These are phyloP conservation scores for Globisporangium megalacanthum DNA, from an alignment of 352 stramenopile species.

Conservation along the genomic window DNA sequence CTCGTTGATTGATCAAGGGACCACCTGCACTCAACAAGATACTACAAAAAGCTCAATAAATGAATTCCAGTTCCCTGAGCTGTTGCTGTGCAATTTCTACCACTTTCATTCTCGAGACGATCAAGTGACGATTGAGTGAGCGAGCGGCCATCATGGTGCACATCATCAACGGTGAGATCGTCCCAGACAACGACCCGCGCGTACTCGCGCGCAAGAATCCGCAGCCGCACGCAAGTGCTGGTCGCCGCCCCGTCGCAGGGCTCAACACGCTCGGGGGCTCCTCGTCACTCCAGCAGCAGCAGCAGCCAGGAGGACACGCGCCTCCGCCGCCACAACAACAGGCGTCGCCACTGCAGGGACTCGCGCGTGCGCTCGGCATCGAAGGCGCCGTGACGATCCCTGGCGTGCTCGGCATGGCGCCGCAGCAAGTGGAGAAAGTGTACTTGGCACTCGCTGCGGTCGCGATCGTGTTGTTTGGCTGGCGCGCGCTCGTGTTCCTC, in stretches of 20 bases:
- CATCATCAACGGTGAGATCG: slow-evolving; percentile 88
- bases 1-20: too few species aligned
- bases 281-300: slow-evolving; percentile 2
- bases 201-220: slow-evolving; percentile 28
- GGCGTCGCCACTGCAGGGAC: slow-evolving; percentile 35
- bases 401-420: slow-evolving; percentile 44
- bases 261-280: slow-evolving; percentile 16
- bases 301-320: neutral
- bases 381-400: slow-evolving; percentile 62
- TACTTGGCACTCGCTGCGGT: slow-evolving; percentile 52
- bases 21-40: too few species aligned
- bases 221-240: neutral
- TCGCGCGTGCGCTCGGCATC: slow-evolving; percentile 48
- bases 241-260: slow-evolving; percentile 14
- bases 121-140: too few species aligned
- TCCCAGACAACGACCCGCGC: slow-evolving; percentile 75
- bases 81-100: too few species aligned
- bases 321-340: slow-evolving; percentile 2
- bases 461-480: slow-evolving; percentile 57
- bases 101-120: too few species aligned
- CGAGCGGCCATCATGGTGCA: slow-evolving; percentile 63
- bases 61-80: too few species aligned
- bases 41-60: too few species aligned
- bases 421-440: slow-evolving; percentile 63
- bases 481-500: slow-evolving; percentile 66